Conservation (phyloP, 345 rosid species). For the Nasturtium officinale region DNA sequence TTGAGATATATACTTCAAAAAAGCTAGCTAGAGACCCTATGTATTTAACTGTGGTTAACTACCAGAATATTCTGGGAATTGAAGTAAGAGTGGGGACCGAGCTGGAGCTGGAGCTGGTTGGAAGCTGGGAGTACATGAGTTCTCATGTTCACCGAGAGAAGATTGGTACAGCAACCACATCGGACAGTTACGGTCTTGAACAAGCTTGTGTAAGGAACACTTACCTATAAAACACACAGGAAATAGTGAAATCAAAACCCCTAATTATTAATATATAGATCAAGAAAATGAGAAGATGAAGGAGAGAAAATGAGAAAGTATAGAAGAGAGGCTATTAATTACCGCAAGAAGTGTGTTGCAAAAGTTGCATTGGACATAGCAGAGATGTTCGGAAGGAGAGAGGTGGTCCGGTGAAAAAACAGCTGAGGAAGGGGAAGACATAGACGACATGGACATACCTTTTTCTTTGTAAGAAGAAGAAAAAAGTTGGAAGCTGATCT, state of each 20-base stretch:
- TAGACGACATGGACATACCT: constrained; percentile 37
- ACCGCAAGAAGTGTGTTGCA: constrained; percentile 96
- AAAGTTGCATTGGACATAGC: constrained; percentile 95
- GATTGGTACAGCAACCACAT: constrained; percentile 95
- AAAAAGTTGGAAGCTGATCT: constrained; percentile 33
- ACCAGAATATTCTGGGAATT: constrained; percentile 78
- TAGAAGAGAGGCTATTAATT: constrained; percentile 2
- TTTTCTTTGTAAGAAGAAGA: constrained; percentile 31
- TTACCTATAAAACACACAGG: constrained; percentile 57
- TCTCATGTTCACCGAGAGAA: constrained; percentile 81
- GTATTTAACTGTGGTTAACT: constrained; percentile 11
- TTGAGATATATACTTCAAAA: background rate
- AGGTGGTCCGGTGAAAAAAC: constrained; percentile 87
- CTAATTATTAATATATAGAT: background rate
- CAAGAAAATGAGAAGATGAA: constrained; percentile 7
- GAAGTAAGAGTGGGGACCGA: constrained; percentile 74
- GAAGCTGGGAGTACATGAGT: constrained; percentile 66
- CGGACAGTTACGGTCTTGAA: constrained; percentile 94
- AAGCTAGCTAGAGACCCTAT: background rate
- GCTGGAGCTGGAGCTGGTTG: constrained; percentile 69
- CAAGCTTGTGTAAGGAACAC: constrained; percentile 94
- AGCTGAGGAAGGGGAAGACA: constrained; percentile 74
- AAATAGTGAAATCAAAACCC: background rate
- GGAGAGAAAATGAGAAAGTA: constrained; percentile 3
- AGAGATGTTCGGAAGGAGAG: constrained; percentile 94